Evolutionary conservation across 495 filamentous ascomycete species (phyloP), one percentile per base, ranked within the genome.

Genomic region (Penicillium angulare): DNA sequence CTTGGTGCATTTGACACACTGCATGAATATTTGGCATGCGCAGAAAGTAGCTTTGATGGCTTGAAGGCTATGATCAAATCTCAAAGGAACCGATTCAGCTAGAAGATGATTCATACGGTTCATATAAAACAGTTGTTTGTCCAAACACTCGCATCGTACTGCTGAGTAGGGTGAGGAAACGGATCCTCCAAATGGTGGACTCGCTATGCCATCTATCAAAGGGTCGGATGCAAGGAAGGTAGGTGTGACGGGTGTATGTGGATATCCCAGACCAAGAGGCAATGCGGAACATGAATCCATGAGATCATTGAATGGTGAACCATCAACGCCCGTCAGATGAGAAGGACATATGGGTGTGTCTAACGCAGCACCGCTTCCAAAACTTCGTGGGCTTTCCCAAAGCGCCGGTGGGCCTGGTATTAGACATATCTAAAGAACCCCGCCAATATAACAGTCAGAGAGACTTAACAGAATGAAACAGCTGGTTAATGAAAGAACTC

Each of bases 51-150:
- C 49, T 43, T 64, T 63, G 43, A 75, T 66, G 5, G 55, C 48
- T 43, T 73, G 68, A 21, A 76, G 60, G 38, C 64, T 67, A 21
- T 68, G 66, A 23, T 76, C 73, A 32, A 75, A 68, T 15, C 67
- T 65, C 8, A 65, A 55, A 9, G 64, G 59, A 27, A 60, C 38
- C 3, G 66, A 44, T 22, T 68, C 68, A 22, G 53, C 54, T 1
- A 63, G 63, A 15, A 74, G 57, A 17, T 68, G 60, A 15, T 64
- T 70, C 17, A 76, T 53, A 17, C 63, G 67, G 38, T 64, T 65
- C 61, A 68, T 59, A 33, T 72, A 60, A 44, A 65, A 66, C 12
- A 65, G 52, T 15, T 72, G 64, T 29, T 59, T 58, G 18, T 71
- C 64, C 1, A 64, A 33, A 43, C 73, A 76, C 21, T 69, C 67